Percentiles rank a stretch among this genome's conserved stretches.
phyloP scores from a whole-genome alignment of 2,329 filamentous ascomycete species.

The Fusarium pseudoanthophilum region DNA sequence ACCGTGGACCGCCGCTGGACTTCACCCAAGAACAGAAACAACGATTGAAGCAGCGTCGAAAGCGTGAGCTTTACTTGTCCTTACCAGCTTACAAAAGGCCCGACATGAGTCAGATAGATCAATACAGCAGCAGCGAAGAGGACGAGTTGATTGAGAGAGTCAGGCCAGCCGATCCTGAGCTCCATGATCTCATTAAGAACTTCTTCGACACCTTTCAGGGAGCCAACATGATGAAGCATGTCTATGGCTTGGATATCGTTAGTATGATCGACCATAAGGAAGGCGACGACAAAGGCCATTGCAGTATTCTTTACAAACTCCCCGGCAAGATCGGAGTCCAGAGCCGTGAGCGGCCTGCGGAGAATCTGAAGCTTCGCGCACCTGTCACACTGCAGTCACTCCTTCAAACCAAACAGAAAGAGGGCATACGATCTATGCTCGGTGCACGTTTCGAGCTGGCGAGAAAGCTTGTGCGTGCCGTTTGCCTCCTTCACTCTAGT shows the following conservation, averaged over 20 bases:
- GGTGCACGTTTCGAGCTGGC: not conserved
- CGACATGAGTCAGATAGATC: not conserved
- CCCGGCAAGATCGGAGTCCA: fast-evolving
- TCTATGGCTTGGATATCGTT: not conserved
- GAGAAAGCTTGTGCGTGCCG: not conserved
- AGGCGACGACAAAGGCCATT: not conserved
- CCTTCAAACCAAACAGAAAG: not conserved
- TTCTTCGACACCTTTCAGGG: not conserved
- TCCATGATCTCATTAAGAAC: fast-evolving
- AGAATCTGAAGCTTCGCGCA: not conserved
- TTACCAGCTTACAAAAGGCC: fast-evolving
- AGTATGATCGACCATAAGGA: not conserved
- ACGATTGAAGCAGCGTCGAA: not conserved
- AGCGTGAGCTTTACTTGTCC: not conserved
- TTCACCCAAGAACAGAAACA: not conserved
- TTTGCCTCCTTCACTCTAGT: not conserved
- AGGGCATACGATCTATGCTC: not conserved
- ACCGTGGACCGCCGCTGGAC: not conserved
- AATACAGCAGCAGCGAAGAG: not conserved
- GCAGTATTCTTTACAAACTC: not conserved
- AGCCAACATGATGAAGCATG: not conserved
- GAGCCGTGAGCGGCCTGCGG: not conserved
- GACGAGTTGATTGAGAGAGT: not conserved
- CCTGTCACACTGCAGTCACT: not conserved
- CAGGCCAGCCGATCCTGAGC: not conserved